phyloP scores from a whole-genome alignment of 2,329 filamentous ascomycete genomes.

The Venturiaceae sp. region DNA sequence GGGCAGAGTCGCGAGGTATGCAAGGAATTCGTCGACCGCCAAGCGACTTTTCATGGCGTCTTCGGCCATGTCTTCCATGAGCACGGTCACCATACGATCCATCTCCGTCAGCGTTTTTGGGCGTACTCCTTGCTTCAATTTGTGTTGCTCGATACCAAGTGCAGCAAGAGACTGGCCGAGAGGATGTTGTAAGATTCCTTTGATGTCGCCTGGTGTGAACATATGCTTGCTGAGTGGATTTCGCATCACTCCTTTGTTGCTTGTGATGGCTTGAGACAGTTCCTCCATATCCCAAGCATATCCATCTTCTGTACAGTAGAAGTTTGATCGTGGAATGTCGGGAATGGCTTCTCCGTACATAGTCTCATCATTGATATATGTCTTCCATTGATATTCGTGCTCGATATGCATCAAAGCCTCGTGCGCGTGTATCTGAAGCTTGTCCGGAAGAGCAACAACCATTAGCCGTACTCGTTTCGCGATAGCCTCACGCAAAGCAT shows the following conservation, averaged over 20 bases:
- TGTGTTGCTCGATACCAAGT: conserved; percentile 14
- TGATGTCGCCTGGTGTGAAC: conserved; percentile 18
- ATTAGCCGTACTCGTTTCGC: conserved; percentile 6
- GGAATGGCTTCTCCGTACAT: conserved; percentile 9
- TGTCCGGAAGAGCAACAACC: conserved; percentile 6
- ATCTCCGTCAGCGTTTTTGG: conserved; percentile 15
- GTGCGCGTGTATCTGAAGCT: neutral
- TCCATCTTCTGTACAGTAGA: conserved; percentile 11
- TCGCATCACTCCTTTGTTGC: conserved; percentile 19
- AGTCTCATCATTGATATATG: conserved; percentile 11
- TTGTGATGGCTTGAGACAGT: conserved; percentile 12
- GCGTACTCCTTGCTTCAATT: conserved; percentile 17
- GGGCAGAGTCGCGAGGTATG: conserved; percentile 17
- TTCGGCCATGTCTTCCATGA: conserved; percentile 16
- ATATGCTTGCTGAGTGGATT: conserved; percentile 20
- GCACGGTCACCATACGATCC: conserved; percentile 11
- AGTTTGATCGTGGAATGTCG: conserved; percentile 9
- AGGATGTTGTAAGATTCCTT: conserved; percentile 17
- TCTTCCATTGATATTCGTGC: conserved; percentile 6
- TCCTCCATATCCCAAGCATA: conserved; percentile 14
- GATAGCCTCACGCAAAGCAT: conserved; percentile 5
- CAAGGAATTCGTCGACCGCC: conserved; percentile 18
- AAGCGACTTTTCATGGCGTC: conserved; percentile 13
- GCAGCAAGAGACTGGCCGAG: conserved; percentile 16
- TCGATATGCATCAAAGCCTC: conserved; percentile 9